Percentiles rank a stretch among this genome's conserved stretches.
These are phyloP conservation scores for Somion occarium DNA, from an alignment of 1,284 basidiomycete genomes.

Conservation along the genomic window DNA sequence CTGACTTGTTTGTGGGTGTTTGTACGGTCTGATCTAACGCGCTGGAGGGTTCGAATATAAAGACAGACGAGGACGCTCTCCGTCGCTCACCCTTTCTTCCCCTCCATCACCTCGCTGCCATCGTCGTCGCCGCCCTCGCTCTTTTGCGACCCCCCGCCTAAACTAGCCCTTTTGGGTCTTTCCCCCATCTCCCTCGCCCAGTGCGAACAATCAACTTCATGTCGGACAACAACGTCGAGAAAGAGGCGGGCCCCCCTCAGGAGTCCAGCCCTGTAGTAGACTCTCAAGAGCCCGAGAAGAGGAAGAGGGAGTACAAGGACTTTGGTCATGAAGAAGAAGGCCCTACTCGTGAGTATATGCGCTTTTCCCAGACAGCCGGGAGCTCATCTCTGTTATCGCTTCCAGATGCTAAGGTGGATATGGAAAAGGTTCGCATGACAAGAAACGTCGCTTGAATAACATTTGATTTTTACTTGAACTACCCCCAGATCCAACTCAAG, in stretches of 20 bases:
- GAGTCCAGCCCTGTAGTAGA: constrained; percentile 19
- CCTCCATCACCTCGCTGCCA: constrained; percentile 13
- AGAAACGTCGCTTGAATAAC: background rate
- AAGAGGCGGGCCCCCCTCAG: constrained; percentile 28
- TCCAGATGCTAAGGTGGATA: constrained; percentile 81
- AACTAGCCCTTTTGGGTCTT: constrained; percentile 12
- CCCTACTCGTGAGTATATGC: constrained; percentile 66
- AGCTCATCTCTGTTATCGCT: constrained; percentile 10
- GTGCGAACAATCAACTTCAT: constrained; percentile 13
- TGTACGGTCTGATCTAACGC: constrained; percentile 11
- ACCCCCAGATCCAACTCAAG: constrained; percentile 74
- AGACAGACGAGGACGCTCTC: background rate
- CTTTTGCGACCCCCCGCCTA: constrained; percentile 10
- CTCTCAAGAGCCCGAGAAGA: constrained; percentile 43
- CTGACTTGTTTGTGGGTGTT: constrained; percentile 7
- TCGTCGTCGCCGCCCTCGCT: constrained; percentile 13
- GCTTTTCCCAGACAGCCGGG: constrained; percentile 8
- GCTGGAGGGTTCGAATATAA: constrained; percentile 9
- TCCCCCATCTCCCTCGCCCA: constrained; percentile 3
- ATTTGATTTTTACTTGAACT: constrained; percentile 7
- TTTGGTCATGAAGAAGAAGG: constrained; percentile 76
- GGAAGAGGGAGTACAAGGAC: constrained; percentile 90
- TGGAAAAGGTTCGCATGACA: constrained; percentile 69
- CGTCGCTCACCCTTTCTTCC: constrained; percentile 11
- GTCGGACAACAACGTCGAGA: constrained; percentile 28